A percentile compares a stretch with the other conserved stretches of the same genome.
Evolutionary conservation across 139 green algal genomes (phyloP).

Genomic region (Tetradesmus lagerheimii): DNA sequence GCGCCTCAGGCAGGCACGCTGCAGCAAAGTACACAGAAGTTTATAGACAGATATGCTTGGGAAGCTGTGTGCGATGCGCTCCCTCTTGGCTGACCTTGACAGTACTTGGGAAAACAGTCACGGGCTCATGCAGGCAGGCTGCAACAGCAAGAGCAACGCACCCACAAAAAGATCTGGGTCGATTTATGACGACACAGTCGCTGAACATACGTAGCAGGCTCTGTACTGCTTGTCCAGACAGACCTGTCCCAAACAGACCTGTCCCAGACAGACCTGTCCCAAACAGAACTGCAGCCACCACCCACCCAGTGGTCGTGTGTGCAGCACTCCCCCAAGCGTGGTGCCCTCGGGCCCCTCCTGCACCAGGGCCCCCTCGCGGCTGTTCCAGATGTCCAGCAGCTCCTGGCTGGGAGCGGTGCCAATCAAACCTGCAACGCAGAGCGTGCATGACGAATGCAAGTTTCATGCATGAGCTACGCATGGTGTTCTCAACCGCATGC

Average conservation of each 20-base stretch:
- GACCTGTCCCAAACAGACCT: no score
- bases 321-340: conserved; percentile 67
- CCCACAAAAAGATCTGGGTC: no score
- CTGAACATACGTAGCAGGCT: no score
- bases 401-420: conserved; percentile 79
- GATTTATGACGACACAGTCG: no score
- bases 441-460: neutral
- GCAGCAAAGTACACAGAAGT: neutral
- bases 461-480: no score
- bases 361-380: conserved; percentile 70
- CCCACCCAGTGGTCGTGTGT: conserved; percentile 76
- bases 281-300: neutral
- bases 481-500: no score
- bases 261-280: neutral
- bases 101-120: no score
- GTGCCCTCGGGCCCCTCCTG: conserved; percentile 53
- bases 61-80: neutral
- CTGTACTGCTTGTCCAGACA: no score
- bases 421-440: conserved; percentile 64
- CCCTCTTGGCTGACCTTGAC: neutral
- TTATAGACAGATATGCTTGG: no score
- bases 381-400: conserved; percentile 86
- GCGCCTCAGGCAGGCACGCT: conserved; percentile 73
- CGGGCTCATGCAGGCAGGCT: neutral
- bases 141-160: neutral